Conservation (phyloP, 2,329 filamentous ascomycete species). For the Sporothrix pallida region DNA sequence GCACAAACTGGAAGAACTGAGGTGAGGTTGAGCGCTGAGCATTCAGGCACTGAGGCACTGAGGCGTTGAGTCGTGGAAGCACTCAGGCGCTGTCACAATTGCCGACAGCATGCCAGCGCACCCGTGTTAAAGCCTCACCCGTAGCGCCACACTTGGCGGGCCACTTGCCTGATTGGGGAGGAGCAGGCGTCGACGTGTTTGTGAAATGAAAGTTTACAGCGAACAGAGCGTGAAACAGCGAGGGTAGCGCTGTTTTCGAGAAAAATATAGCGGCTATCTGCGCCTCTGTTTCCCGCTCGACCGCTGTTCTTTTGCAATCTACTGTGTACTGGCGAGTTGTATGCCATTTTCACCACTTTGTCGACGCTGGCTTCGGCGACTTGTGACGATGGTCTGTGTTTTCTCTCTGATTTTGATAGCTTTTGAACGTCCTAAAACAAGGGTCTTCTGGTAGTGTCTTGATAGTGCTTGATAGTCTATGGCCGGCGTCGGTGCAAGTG, state of each 20-base stretch:
- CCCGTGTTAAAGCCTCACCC: neutral
- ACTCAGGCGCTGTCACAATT: neutral
- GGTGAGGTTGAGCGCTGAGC: neutral
- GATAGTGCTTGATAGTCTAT: neutral
- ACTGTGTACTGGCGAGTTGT: no score
- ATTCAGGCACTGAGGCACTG: neutral
- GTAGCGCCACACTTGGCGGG: neutral
- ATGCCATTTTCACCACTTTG: neutral
- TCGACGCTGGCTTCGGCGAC: neutral
- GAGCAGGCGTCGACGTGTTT: neutral
- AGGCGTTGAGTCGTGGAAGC: neutral
- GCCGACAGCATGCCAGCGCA: neutral
- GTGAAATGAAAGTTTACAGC: neutral
- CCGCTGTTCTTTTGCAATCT: neutral
- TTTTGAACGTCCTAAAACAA: neutral
- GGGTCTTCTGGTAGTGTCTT: neutral
- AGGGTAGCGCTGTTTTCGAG: neutral
- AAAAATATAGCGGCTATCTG: neutral
- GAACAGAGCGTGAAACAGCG: no score
- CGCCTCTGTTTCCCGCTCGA: neutral
- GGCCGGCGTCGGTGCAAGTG: neutral
- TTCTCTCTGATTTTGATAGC: no score
- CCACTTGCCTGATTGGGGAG: conserved; percentile 8
- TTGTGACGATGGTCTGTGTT: neutral
- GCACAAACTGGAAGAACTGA: neutral